A percentile compares a stretch with the other conserved stretches of the same genome.
Evolutionary conservation across 23 red algal species (phyloP).

Genomic region (Cyanidium caldarium): DNA sequence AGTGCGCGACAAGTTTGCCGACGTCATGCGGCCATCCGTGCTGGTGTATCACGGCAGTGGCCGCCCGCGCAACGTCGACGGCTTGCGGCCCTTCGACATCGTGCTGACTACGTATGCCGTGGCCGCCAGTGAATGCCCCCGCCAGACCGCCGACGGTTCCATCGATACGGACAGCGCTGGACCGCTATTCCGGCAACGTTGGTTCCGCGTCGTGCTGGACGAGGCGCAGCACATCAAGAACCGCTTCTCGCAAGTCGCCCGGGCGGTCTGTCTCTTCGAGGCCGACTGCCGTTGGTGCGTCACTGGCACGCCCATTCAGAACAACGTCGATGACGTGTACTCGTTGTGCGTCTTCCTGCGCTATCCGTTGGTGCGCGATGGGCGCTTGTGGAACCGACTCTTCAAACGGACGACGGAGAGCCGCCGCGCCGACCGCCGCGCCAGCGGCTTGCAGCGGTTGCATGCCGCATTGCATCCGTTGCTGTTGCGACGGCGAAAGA

Average conservation of each 20-base stretch:
- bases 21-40: conserved; percentile 6
- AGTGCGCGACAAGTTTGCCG: conserved; percentile 5
- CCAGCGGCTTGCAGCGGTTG: conserved; percentile 21
- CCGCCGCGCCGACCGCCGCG: background rate
- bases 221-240: conserved; percentile 70
- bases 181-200: conserved; percentile 32
- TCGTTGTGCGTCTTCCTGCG: conserved; percentile 56
- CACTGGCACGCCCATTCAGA: conserved; percentile 77
- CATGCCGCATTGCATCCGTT: conserved; percentile 25
- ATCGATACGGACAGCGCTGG: background rate
- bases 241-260: conserved; percentile 10
- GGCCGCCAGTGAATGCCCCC: conserved; percentile 21
- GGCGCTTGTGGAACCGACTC: conserved; percentile 8
- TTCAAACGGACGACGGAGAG: conserved; percentile 19
- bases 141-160: background rate
- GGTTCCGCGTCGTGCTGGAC: conserved; percentile 57
- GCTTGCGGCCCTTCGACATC: conserved; percentile 27
- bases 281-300: conserved; percentile 58
- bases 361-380: conserved; percentile 24
- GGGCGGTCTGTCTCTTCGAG: conserved; percentile 12
- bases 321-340: conserved; percentile 57
- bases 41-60: conserved; percentile 44
- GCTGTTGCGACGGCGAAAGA: conserved; percentile 33
- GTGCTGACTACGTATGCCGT: conserved; percentile 61
- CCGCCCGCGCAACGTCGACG: background rate